Base-by-base conservation (phyloP, 2,329 filamentous ascomycete genomes). In the Pseudophaeomoniella oleicola region DNA sequence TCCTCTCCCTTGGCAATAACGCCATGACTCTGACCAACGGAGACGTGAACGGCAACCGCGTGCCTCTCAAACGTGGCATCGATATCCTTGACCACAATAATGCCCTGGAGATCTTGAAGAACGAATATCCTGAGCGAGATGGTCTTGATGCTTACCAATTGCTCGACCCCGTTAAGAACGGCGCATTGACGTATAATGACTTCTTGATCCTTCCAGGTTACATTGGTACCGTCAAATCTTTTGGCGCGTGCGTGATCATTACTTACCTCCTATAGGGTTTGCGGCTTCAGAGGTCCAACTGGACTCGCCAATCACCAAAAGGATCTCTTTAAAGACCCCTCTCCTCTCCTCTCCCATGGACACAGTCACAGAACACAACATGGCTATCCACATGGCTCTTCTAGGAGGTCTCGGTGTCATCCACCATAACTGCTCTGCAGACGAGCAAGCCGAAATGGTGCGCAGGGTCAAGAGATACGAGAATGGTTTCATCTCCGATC, bases 291-390 rank as follows among this genome's bases (percentile, higher is more conserved):
- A 83, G 45, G 90, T 96, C 47, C 66, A 66, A 34, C 78, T 98
- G 43, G 90, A 96, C 50, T 85, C 88, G 22, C 85, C 85, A 40
- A 72, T 98, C 52, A 98, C 90, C 49, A 94, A 92, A 75, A 78
- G 85, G 54, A 93, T 98, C 62, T 78, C 83, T 22, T 72, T 98
- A 58, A 98, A 94, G 75, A 92, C 87, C 4, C 90, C 90, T 42
- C 87, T 98, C 54, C 75, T 96, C 46, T 98, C 90, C 33, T 96
- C 90, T 29, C 90, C 92, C 53, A 98, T 98, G 90, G 90, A 98
- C 67, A 98, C 90, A 6, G 90, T 98, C 58, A 98, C 92, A 31
- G 90, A 98, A 69, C 83, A 94, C 66, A 88, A 93, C 60, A 98
- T 98, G 92, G 92, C 90, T 46, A 96, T 98, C 52, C 84, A 94